These are phyloP conservation scores for Recurvomyces mirabilis DNA, from an alignment of 495 filamentous ascomycete species.

Conservation along the genomic window DNA sequence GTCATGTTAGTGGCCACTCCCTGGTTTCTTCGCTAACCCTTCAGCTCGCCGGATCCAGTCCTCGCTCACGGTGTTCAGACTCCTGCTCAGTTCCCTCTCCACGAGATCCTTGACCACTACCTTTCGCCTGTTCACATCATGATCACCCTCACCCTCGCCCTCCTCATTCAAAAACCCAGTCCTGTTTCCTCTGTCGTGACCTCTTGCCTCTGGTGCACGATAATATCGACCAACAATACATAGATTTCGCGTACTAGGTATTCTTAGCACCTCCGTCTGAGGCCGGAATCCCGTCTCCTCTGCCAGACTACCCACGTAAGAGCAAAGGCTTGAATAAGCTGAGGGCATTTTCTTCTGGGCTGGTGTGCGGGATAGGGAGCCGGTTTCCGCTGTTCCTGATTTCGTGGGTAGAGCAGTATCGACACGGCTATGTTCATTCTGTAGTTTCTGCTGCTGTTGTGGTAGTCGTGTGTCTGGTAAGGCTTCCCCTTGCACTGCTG, in stretches of 20 bases:
- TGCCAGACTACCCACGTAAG: slow-evolving; percentile 57
- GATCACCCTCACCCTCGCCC: not conserved
- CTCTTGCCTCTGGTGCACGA: too few relatives aligned
- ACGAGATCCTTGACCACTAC: slow-evolving; percentile 26
- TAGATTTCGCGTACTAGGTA: slow-evolving; percentile 82
- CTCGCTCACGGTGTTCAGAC: slow-evolving; percentile 29
- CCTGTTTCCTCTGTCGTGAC: not conserved
- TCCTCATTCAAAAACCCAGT: not conserved
- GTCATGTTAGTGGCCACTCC: slow-evolving; percentile 35
- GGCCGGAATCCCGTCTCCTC: slow-evolving; percentile 59
- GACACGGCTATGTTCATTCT: not conserved
- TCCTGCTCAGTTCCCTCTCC: slow-evolving; percentile 23
- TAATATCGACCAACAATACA: slow-evolving; percentile 57
- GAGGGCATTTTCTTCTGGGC: slow-evolving; percentile 33
- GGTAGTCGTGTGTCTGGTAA: not conserved
- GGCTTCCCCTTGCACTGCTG: not conserved
- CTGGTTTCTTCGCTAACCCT: slow-evolving; percentile 37
- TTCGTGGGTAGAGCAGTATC: too few relatives aligned
- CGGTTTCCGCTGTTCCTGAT: slow-evolving; percentile 22
- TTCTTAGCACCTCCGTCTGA: slow-evolving; percentile 70
- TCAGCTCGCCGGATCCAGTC: slow-evolving; percentile 45
- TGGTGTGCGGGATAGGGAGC: slow-evolving; percentile 20
- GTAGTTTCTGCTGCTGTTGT: not conserved
- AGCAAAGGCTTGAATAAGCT: slow-evolving; percentile 63
- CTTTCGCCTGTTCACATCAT: not conserved